These are phyloP conservation scores for Picochlorum sp. DNA, from an alignment of 139 green algal genomes.

Conservation along the genomic window DNA sequence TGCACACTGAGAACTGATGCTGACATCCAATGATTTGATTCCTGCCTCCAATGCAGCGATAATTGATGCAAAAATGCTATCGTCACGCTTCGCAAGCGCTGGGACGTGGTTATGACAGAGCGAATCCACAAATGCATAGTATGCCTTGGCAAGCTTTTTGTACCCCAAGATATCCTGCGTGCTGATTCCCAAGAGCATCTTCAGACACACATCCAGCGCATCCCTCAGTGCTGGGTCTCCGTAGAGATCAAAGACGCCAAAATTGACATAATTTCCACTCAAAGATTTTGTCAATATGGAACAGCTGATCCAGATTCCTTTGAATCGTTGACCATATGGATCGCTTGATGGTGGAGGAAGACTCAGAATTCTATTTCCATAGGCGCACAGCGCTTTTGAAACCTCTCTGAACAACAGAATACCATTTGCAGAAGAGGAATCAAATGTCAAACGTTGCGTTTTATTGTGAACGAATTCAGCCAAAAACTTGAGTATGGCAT, in stretches of 20 bases:
- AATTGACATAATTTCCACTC: constrained; percentile 96
- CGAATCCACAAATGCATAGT: constrained; percentile 84
- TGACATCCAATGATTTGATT: constrained; percentile 73
- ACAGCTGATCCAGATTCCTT: constrained; percentile 90
- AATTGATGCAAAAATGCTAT: constrained; percentile 78
- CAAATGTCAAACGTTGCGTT: constrained; percentile 90
- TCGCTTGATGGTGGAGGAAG: constrained; percentile 26
- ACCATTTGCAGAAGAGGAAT: constrained; percentile 87
- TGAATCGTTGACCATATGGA: constrained; percentile 75
- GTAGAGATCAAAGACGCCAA: constrained; percentile 98
- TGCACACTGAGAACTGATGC: constrained; percentile 70
- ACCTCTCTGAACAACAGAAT: constrained; percentile 88
- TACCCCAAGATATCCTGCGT: constrained; percentile 66
- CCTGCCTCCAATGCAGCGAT: constrained; percentile 73
- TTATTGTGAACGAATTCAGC: constrained; percentile 96
- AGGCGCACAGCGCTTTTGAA: constrained; percentile 67
- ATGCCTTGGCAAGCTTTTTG: constrained; percentile 70
- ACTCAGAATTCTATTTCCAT: constrained; percentile 61
- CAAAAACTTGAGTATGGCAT: constrained; percentile 93
- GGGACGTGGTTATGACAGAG: constrained; percentile 71
- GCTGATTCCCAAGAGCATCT: constrained; percentile 70
- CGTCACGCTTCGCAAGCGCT: constrained; percentile 51
- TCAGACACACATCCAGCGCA: constrained; percentile 77
- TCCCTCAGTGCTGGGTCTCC: constrained; percentile 86
- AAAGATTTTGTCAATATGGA: constrained; percentile 73